Conservation (phyloP, 2,329 filamentous ascomycete genomes). For the Fusarium vanettenii region DNA sequence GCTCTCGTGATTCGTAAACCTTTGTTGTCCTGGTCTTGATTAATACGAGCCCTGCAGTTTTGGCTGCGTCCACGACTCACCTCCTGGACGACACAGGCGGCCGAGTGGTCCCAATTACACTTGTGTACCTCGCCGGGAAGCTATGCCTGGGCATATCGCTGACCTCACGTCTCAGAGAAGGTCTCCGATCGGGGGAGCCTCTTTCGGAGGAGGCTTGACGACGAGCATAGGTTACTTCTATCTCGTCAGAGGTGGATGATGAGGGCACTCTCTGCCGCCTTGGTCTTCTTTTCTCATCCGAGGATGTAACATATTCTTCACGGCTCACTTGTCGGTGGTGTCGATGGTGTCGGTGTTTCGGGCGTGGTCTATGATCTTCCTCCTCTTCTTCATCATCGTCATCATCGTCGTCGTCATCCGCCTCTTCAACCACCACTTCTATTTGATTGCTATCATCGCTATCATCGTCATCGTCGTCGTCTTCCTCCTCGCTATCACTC, state of each 20-base stretch:
- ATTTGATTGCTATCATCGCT: slow-evolving; percentile 33
- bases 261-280: slow-evolving; percentile 38
- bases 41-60: background rate
- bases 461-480: slow-evolving; percentile 8
- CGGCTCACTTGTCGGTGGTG: slow-evolving; percentile 36
- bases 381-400: slow-evolving; percentile 4
- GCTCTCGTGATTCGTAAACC: slow-evolving; percentile 39
- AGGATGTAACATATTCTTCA: slow-evolving; percentile 44
- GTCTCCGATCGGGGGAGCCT: slow-evolving; percentile 44
- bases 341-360: slow-evolving; percentile 8
- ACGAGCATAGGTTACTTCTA: slow-evolving; percentile 32
- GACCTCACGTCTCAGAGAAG: slow-evolving; percentile 43
- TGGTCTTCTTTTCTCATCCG: slow-evolving; percentile 37
- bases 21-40: slow-evolving; percentile 34
- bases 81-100: slow-evolving; percentile 50
- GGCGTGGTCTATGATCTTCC: slow-evolving; percentile 20
- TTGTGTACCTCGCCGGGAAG: slow-evolving; percentile 39
- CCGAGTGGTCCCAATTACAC: slow-evolving; percentile 49
- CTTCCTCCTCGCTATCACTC: slow-evolving; percentile 24
- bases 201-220: slow-evolving; percentile 43
- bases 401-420: slow-evolving; percentile 42
- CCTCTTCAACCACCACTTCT: slow-evolving; percentile 44
- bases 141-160: slow-evolving; percentile 46
- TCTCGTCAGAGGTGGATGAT: slow-evolving; percentile 41
- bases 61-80: slow-evolving; percentile 30